Percentiles rank a stretch among this genome's conserved stretches.
Conservation (phyloP, 2,329 filamentous ascomycete genomes). For the Exophiala alcalophila region DNA sequence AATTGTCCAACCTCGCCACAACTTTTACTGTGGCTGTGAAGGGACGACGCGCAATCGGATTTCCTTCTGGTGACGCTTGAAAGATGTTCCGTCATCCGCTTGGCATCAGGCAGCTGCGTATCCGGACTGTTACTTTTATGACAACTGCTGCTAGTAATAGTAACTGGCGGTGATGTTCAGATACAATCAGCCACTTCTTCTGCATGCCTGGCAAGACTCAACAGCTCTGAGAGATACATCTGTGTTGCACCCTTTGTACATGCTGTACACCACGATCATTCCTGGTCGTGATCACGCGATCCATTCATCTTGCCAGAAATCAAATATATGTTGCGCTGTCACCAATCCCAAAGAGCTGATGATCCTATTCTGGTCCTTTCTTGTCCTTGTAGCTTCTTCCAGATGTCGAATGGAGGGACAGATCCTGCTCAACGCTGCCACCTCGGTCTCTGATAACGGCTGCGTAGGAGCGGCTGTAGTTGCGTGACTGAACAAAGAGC, state of each 20-base stretch:
- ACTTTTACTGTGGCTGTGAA: constrained; percentile 17
- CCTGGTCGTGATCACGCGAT: constrained; percentile 10
- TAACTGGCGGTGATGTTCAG: too few relatives aligned
- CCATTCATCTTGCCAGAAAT: constrained; percentile 30
- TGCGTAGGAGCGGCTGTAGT: constrained; percentile 24
- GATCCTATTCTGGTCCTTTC: constrained; percentile 14
- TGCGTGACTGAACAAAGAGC: constrained; percentile 19
- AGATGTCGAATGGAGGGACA: constrained; percentile 28
- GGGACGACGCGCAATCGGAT: constrained; percentile 11
- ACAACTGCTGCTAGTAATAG: too few relatives aligned
- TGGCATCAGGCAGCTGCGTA: constrained; percentile 6
- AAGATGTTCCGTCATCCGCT: constrained; percentile 10
- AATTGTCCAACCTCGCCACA: constrained; percentile 3
- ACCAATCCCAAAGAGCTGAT: constrained; percentile 10
- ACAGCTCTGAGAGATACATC: too few relatives aligned
- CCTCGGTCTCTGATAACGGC: constrained; percentile 33
- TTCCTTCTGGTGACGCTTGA: background rate
- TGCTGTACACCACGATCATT: too few relatives aligned
- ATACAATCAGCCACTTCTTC: too few relatives aligned
- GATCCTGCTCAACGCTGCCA: constrained; percentile 35
- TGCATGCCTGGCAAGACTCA: too few relatives aligned
- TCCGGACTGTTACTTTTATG: too few relatives aligned
- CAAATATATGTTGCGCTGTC: constrained; percentile 19
- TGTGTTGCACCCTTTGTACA: too few relatives aligned
- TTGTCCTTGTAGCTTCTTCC: constrained; percentile 25